Base-by-base conservation (phyloP, 2,329 filamentous ascomycete genomes). In the Claviceps quebecensis region DNA sequence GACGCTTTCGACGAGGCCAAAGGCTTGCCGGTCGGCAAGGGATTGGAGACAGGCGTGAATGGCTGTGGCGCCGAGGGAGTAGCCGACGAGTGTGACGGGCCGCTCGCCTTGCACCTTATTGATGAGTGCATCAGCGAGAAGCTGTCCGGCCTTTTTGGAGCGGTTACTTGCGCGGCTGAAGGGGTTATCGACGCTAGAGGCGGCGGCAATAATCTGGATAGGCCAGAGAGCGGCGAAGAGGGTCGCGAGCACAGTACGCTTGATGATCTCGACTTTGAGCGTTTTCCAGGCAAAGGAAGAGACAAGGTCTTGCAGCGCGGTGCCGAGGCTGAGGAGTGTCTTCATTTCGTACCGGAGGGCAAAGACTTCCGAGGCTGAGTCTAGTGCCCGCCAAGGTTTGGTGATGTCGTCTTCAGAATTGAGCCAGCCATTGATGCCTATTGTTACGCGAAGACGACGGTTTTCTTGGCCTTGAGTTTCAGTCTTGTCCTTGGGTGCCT, bases 361-460 rank as follows among this genome's bases (percentile, higher is more conserved):
- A 61, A 95, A 95, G 0, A 86, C 81, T 64, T 95, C 90, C 1
- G 84, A 77, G 14, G 50, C 50, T 36, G 77, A 70, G 2, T 80
- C 78, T 13, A 95, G 72, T 34, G 84, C 81, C 36, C 78, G 77
- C 90, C 90, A 96, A 0, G 90, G 89, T 55, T 79, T 77, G 5
- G 84, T 77, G 26, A 95, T 78, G 58, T 95, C 87, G 34, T 84
- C 77, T 56, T 86, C 80, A 7, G 80, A 74, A 2, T 78, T 83
- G 13, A 95, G 73, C 90, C 89, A 95, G 38, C 90, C 90, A 54
- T 87, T 91, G 56, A 95, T 81, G 8, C 87, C 87, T 53, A 96
- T 87, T 0, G 86, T 89, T 3, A 96, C 83, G 11, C 88, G 78
- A 3, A 95, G 69, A 3, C 84, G 76, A 4, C 73, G 69, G 40